These are phyloP conservation scores for Marasmius sp. DNA, from an alignment of 1,284 basidiomycete species.

Conservation along the genomic window DNA sequence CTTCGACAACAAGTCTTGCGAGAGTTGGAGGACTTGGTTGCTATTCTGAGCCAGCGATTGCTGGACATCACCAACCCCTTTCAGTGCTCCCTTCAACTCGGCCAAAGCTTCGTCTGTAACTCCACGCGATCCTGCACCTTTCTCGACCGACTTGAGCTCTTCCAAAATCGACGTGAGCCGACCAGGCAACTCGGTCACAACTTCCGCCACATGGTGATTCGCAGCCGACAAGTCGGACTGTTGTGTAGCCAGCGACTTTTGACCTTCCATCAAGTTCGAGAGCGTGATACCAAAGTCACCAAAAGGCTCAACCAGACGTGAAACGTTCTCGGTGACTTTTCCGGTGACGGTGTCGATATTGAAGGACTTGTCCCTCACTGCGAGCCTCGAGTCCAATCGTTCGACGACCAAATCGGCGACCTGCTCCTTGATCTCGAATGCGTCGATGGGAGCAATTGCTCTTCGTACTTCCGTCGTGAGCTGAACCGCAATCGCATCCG, in stretches of 20 bases:
- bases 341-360: constrained; percentile 59
- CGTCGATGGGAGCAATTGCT: constrained; percentile 71
- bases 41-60: constrained; percentile 43
- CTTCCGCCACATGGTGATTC: constrained; percentile 32
- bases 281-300: constrained; percentile 34
- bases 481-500: constrained; percentile 52
- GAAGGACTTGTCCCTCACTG: constrained; percentile 69
- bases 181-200: constrained; percentile 43
- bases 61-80: constrained; percentile 43
- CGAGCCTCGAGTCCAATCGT: constrained; percentile 74
- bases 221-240: constrained; percentile 33
- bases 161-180: constrained; percentile 41
- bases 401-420: constrained; percentile 84
- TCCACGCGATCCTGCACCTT: constrained; percentile 16
- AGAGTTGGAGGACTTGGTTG: constrained; percentile 48
- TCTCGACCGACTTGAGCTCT: constrained; percentile 35
- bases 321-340: constrained; percentile 55
- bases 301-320: constrained; percentile 48
- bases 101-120: constrained; percentile 27
- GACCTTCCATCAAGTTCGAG: constrained; percentile 41
- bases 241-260: constrained; percentile 39
- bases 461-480: constrained; percentile 67
- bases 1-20: constrained; percentile 51
- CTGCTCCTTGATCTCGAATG: constrained; percentile 82
- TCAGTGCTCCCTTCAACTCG: constrained; percentile 46